Percentiles rank a stretch among this genome's conserved stretches.
phyloP scores from a whole-genome alignment of 2,329 filamentous ascomycete species.

The Pseudocercospora fuligena region DNA sequence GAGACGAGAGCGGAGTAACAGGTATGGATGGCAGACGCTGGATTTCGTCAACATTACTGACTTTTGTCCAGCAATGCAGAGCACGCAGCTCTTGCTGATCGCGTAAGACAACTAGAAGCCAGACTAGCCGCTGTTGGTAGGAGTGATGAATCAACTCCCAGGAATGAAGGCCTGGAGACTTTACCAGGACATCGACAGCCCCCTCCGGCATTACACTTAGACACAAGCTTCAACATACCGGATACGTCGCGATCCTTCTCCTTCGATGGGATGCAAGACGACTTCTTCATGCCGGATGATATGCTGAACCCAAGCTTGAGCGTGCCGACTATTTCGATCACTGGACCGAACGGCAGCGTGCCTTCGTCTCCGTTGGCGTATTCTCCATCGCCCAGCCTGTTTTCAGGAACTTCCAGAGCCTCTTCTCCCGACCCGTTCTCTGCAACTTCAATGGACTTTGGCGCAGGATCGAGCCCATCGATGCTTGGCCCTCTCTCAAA shows the following conservation, averaged over 20 bases:
- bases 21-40: conserved; percentile 13
- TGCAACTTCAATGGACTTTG: conserved; percentile 18
- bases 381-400: conserved; percentile 23
- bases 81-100: conserved; percentile 24
- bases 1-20: conserved; percentile 23
- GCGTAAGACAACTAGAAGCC: conserved; percentile 25
- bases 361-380: conserved; percentile 20
- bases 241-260: conserved; percentile 6
- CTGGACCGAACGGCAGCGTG: conserved; percentile 22
- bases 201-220: conserved; percentile 23
- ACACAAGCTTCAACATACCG: conserved; percentile 22
- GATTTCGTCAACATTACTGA: neutral
- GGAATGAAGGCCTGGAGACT: conserved; percentile 2
- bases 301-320: conserved; percentile 10
- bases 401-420: conserved; percentile 24
- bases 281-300: conserved; percentile 20
- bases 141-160: conserved; percentile 6
- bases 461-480: neutral
- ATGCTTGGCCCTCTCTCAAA: conserved; percentile 15
- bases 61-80: conserved; percentile 18
- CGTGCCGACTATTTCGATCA: conserved; percentile 25
- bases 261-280: conserved; percentile 16
- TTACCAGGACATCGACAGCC: neutral
- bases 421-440: conserved; percentile 26
- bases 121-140: conserved; percentile 22